Evolutionary conservation across 768 basidiomycete genomes (phyloP).

Genomic region (Exidia glandulosa): DNA sequence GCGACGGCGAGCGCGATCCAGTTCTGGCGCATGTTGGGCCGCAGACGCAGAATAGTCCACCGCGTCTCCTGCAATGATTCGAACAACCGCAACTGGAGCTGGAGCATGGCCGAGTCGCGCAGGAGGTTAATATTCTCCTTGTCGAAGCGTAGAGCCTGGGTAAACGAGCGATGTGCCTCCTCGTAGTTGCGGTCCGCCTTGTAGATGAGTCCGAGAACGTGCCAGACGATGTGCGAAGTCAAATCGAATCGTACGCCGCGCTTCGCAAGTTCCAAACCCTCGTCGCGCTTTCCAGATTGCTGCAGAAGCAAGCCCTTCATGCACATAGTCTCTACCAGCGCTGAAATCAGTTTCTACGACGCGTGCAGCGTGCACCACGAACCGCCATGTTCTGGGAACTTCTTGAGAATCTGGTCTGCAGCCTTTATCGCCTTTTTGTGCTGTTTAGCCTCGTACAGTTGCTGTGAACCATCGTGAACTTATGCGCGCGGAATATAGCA

Average conservation of each 20-base stretch:
- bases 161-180: slow-evolving; percentile 87
- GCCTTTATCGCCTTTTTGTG: slow-evolving; percentile 84
- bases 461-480: slow-evolving; percentile 10
- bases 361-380: slow-evolving; percentile 13
- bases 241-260: slow-evolving; percentile 73
- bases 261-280: slow-evolving; percentile 75
- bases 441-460: slow-evolving; percentile 77
- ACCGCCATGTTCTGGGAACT: slow-evolving; percentile 95
- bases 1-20: slow-evolving; percentile 89
- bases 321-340: slow-evolving; percentile 70
- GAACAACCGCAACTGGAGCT: slow-evolving; percentile 77
- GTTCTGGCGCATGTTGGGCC: slow-evolving; percentile 75
- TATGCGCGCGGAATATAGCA: not conserved
- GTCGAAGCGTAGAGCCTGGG: slow-evolving; percentile 76
- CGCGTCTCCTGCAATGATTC: slow-evolving; percentile 74
- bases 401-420: slow-evolving; percentile 89
- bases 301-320: slow-evolving; percentile 90
- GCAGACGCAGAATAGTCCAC: slow-evolving; percentile 62
- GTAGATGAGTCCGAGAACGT: slow-evolving; percentile 91
- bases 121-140: slow-evolving; percentile 94
- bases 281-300: slow-evolving; percentile 67
- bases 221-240: slow-evolving; percentile 93
- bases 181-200: slow-evolving; percentile 92
- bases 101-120: slow-evolving; percentile 79
- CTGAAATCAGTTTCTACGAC: not conserved